Evolutionary conservation across 169 alveolate genomes (phyloP), one percentile per base, ranked within the genome.

Genomic region (Plasmodium berghei): DNA sequence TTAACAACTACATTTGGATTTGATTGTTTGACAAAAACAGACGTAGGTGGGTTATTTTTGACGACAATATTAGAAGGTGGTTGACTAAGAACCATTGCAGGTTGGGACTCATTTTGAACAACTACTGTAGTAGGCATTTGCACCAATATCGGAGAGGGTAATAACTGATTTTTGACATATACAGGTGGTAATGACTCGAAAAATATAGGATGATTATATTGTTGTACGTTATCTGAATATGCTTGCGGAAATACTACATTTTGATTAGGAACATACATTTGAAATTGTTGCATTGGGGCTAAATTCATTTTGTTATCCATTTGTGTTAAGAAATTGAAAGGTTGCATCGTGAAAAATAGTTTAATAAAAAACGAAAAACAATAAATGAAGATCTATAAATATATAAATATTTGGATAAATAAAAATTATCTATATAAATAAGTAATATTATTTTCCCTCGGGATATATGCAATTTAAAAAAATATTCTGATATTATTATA

Each of bases 51-150:
- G 62, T 92, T 95, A 70, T 94, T 94, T 85, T 92, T 94, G 0
- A 94, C 96, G 6, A 94, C 94, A 34, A 94, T 95, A 54, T 94
- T 94, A n/a, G 96, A 94, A 24, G 96, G 95, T 46, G 95, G 96
- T 83, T 94, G 96, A 75, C 87, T 94, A n/a, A 94, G 94, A 40
- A 94, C 95, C 80, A 94, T 88, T 26, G 96, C 93, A 34, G 96
- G 96, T 52, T 94, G 88, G 22, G 96, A 92, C 42, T 88, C 91
- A 74, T 94, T 94, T 86, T 95, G 93, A 26, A 94, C 96, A 85
- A 94, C 94, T 63, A 94, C 96, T 3, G 96, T 94, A 48, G 91
- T 70, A 22, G 96, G 96, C 91, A 90, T 92, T 87, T 94, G 96
- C 34, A 94, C 87, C 46, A 86, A 55, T 59, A 86, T 86, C 16